phyloP scores from a whole-genome alignment of 2,329 filamentous ascomycete species.

The Venturia effusa region DNA sequence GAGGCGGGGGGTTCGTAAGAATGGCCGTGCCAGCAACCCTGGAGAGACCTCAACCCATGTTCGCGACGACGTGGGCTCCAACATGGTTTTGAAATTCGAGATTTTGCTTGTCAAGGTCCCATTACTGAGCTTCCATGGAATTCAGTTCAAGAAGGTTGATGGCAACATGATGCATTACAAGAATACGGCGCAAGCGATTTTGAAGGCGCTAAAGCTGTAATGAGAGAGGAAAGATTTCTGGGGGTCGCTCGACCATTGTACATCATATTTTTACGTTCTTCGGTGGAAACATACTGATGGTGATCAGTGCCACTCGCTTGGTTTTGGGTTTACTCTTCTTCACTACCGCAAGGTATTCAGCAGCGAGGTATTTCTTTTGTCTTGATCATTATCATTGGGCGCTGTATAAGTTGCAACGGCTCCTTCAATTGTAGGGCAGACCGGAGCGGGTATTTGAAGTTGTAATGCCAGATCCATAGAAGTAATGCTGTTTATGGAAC shows the following conservation, averaged over 20 bases:
- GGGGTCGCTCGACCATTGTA: background rate
- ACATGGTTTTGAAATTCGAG: conserved; percentile 80
- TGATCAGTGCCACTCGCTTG: conserved; percentile 3
- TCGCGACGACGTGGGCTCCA: conserved; percentile 76
- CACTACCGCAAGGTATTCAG: background rate
- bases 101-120: conserved; percentile 98
- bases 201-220: conserved; percentile 72
- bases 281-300: background rate
- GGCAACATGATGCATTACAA: conserved; percentile 97
- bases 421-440: background rate
- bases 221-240: background rate
- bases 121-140: conserved; percentile 80
- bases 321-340: background rate
- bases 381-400: background rate
- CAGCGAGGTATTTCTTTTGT: background rate
- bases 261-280: background rate
- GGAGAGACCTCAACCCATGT: conserved; percentile 90
- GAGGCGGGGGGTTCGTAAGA: background rate
- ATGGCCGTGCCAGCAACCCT: conserved; percentile 37
- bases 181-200: conserved; percentile 92
- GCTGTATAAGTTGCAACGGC: background rate
- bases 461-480: background rate
- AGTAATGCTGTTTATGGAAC: background rate
- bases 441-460: background rate
- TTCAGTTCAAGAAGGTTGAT: conserved; percentile 94